Evolutionary conservation across 371 early-diverging fungal species (phyloP), one percentile per base, ranked within the genome.

Genomic region (Mortierella sp.): DNA sequence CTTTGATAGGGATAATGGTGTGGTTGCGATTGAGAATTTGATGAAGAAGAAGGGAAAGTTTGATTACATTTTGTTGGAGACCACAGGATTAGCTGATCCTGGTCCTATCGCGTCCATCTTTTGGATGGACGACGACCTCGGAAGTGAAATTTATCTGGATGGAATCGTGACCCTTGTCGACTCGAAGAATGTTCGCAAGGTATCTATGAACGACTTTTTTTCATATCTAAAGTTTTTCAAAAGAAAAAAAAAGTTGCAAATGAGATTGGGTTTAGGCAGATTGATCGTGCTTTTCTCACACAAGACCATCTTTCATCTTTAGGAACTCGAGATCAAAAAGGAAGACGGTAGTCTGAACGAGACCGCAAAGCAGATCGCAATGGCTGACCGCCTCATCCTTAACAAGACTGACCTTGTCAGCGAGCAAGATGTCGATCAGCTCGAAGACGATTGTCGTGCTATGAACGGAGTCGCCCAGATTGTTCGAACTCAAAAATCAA

Each of bases 11-110:
- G 97, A 98, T 81, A 90, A 91, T 63, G 98, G 98, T 16, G 94
- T 99, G 0, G 87, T 94, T 64, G 99, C 98, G 9, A 95, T 99
- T 60, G 99, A 99, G 72, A 90, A 90, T 66, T 82, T 99, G 63
- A 94, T 98, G 93, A 87, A 93, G 67, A 93, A 93, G 66, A 88
- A 91, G 75, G 90, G 97, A 69, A 90, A 91, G 64, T 97, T 98
- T 72, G 99, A 99, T 75, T 97, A 97, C 75, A 96, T 99, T 46
- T 66, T 99, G 28, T 74, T 99, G 52, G 98, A 99, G 80, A 98
- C 99, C 5, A 96, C 95, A 66, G 97, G 88, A 9, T 59, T 84
- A 61, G 82, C 84, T 7, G 83, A 84, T 59, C 81, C 84, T 43
- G 93, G 95, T 0, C 95, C 96, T 5, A 97, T 99, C 62, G 97